phyloP scores from a whole-genome alignment of 441 rosid genomes.

The Erysimum pusillum region DNA sequence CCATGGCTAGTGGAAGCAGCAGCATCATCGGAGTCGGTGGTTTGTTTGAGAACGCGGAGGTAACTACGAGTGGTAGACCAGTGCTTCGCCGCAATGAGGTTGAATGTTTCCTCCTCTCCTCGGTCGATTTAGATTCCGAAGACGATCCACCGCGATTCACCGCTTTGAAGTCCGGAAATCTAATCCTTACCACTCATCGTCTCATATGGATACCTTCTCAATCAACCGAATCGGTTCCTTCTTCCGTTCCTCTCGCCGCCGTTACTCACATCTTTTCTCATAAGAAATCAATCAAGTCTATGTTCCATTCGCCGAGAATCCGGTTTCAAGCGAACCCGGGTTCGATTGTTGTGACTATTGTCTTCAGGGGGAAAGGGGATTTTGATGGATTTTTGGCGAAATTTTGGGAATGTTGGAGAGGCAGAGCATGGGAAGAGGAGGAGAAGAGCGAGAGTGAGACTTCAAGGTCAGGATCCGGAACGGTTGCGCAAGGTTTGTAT shows the following conservation, averaged over 20 bases:
- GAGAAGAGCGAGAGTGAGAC: slow-evolving; percentile 41
- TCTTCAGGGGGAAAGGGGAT: slow-evolving; percentile 87
- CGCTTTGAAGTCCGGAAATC: slow-evolving; percentile 64
- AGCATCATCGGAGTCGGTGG: slow-evolving; percentile 34
- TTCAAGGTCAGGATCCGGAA: slow-evolving; percentile 40
- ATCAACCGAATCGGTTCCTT: slow-evolving; percentile 46
- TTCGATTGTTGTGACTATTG: slow-evolving; percentile 69
- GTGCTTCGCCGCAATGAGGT: slow-evolving; percentile 74
- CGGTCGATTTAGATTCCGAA: slow-evolving; percentile 80
- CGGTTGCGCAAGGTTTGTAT: slow-evolving; percentile 59
- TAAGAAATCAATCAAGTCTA: slow-evolving; percentile 81
- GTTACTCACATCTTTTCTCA: slow-evolving; percentile 67
- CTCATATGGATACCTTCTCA: slow-evolving; percentile 82
- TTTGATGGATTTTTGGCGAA: slow-evolving; percentile 74
- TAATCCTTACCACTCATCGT: slow-evolving; percentile 90
- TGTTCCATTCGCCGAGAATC: slow-evolving; percentile 87
- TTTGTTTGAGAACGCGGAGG: slow-evolving; percentile 53
- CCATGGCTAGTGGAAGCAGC: slow-evolving; percentile 48
- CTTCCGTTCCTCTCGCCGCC: slow-evolving; percentile 61
- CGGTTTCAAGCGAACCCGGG: slow-evolving; percentile 72
- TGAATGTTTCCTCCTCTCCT: slow-evolving; percentile 80
- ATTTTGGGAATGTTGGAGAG: slow-evolving; percentile 85
- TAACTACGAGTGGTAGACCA: slow-evolving; percentile 86
- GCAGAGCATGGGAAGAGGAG: slow-evolving; percentile 75
- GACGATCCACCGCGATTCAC: slow-evolving; percentile 54